Evolutionary conservation across 2,329 filamentous ascomycete genomes (phyloP).

Genomic region (Ceratocystis smalleyi): DNA sequence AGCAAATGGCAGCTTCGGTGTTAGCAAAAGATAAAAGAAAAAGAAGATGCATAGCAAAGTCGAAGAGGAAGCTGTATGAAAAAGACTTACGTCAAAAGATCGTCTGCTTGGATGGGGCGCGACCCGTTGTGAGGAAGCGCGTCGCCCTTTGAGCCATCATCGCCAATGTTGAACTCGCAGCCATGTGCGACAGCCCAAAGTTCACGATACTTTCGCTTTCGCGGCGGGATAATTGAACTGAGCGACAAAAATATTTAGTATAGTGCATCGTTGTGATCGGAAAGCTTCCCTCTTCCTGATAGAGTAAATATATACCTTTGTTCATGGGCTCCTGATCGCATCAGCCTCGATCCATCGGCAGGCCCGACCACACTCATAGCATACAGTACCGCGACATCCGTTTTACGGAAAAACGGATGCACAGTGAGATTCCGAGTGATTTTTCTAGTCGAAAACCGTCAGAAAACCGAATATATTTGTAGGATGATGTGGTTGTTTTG

Average conservation of each 20-base stretch:
- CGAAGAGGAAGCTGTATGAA: not conserved
- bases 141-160: slow-evolving; percentile 15
- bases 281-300: slow-evolving; percentile 34
- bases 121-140: slow-evolving; percentile 17
- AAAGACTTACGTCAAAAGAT: slow-evolving; percentile 16
- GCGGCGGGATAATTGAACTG: slow-evolving; percentile 62
- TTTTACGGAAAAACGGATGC: slow-evolving; percentile 48
- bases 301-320: slow-evolving; percentile 37
- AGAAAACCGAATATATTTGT: slow-evolving; percentile 13
- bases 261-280: slow-evolving; percentile 33
- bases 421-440: slow-evolving; percentile 15
- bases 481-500: slow-evolving; percentile 5
- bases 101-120: slow-evolving; percentile 16
- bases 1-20: not conserved
- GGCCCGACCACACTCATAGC: slow-evolving; percentile 57
- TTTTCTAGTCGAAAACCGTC: slow-evolving; percentile 13
- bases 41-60: not conserved
- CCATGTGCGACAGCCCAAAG: slow-evolving; percentile 54
- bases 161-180: slow-evolving; percentile 15
- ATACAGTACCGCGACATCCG: slow-evolving; percentile 54
- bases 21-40: not conserved
- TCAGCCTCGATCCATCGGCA: slow-evolving; percentile 49
- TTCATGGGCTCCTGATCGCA: slow-evolving; percentile 49
- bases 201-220: slow-evolving; percentile 82
- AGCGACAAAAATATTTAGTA: slow-evolving; percentile 30